phyloP scores from a whole-genome alignment of 345 rosid genomes.

The Dovyalis caffra region DNA sequence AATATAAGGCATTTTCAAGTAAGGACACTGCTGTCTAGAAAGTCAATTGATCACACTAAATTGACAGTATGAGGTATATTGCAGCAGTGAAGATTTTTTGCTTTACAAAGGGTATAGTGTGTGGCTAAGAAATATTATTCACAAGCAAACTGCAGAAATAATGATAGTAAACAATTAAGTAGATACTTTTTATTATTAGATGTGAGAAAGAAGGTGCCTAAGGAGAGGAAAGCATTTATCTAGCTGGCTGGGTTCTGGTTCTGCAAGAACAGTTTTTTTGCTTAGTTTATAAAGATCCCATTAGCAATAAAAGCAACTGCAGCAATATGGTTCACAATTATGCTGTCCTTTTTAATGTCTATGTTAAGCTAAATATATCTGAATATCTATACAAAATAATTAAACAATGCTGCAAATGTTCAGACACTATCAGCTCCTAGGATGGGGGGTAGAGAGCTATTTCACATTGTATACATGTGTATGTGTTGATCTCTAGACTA shows the following conservation, averaged over 20 bases:
- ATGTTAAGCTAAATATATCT: background rate
- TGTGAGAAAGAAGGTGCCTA: background rate
- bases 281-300: background rate
- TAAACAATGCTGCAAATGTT: background rate
- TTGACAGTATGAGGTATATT: background rate
- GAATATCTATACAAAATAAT: background rate
- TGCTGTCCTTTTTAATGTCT: background rate
- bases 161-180: background rate
- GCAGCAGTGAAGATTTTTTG: background rate
- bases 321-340: background rate
- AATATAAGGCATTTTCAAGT: conserved; percentile 12
- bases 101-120: background rate
- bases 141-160: background rate
- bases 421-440: background rate
- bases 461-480: background rate
- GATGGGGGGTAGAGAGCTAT: background rate
- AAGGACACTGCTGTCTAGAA: background rate
- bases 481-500: background rate
- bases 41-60: background rate
- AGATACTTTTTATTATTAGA: background rate
- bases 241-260: background rate
- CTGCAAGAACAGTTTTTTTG: background rate
- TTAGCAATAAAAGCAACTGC: background rate
- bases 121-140: background rate
- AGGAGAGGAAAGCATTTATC: background rate